A percentile compares a stretch with the other conserved stretches of the same genome.
These are phyloP conservation scores for Aspergillus indologenus DNA, from an alignment of 495 filamentous ascomycete genomes.

Conservation along the genomic window DNA sequence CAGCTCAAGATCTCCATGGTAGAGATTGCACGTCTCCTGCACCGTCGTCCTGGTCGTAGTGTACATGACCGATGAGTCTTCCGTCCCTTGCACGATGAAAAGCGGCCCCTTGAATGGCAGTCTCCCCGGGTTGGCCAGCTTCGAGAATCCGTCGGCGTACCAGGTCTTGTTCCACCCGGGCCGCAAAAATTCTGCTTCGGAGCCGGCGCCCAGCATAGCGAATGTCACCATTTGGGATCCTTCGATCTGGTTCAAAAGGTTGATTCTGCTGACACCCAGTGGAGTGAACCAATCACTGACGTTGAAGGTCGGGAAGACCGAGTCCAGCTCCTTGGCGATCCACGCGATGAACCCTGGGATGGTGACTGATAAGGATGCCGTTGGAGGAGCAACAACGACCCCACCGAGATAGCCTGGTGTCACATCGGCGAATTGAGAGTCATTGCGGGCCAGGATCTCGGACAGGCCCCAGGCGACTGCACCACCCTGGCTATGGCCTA, in stretches of 20 bases:
- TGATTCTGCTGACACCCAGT: conserved; percentile 25
- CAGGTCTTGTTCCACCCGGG: conserved; percentile 22
- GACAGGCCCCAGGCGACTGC: conserved; percentile 44
- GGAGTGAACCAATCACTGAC: conserved; percentile 27
- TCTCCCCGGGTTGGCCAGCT: conserved; percentile 27
- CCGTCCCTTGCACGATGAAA: conserved; percentile 39
- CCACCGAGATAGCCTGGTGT: conserved; percentile 39
- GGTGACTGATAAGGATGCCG: conserved; percentile 23
- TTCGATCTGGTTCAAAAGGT: conserved; percentile 29
- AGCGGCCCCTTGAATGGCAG: conserved; percentile 41
- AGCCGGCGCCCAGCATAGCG: conserved; percentile 18
- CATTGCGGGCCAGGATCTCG: conserved; percentile 23
- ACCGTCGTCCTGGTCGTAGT: conserved; percentile 28
- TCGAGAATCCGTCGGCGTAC: conserved; percentile 23
- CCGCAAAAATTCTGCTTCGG: conserved; percentile 20
- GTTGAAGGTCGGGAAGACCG: conserved; percentile 21
- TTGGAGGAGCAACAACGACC: conserved; percentile 37
- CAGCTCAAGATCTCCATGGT: conserved; percentile 31
- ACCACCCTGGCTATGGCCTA: conserved; percentile 53
- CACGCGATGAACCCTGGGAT: conserved; percentile 21
- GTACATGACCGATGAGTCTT: conserved; percentile 27
- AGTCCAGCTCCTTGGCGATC: conserved; percentile 19
- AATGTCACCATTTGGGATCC: conserved; percentile 30
- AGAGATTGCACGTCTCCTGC: conserved; percentile 30
- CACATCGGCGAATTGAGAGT: conserved; percentile 27